Percentiles rank a stretch among this genome's conserved stretches.
phyloP scores from a whole-genome alignment of 306 rosid species.

The Rosa persica region DNA sequence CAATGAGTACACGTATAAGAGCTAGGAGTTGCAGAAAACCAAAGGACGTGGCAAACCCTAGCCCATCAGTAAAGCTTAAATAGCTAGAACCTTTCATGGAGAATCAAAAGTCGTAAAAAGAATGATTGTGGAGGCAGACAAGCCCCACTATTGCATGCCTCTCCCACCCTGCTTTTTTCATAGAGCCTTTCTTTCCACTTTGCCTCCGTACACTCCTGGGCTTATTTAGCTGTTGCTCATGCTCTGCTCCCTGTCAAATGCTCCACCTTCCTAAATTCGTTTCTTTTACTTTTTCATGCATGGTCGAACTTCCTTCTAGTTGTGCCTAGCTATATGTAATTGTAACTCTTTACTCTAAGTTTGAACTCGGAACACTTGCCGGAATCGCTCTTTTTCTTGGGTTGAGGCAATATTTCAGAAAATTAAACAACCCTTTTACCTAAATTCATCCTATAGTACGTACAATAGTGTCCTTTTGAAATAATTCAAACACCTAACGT shows the following conservation, averaged over 20 bases:
- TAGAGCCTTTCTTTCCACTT: slow-evolving; percentile 19
- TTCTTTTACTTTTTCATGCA: neutral
- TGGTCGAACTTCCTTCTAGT: neutral
- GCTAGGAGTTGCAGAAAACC: neutral
- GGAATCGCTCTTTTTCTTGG: no score
- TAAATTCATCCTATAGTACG: no score
- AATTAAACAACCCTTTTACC: no score
- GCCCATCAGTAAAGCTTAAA: slow-evolving; percentile 22
- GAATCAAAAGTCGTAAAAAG: slow-evolving; percentile 36
- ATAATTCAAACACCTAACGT: no score
- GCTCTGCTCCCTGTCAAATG: slow-evolving; percentile 6
- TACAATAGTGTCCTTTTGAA: no score
- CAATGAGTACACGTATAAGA: neutral
- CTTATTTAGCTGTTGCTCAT: neutral
- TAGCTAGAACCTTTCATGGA: slow-evolving; percentile 10
- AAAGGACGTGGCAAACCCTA: slow-evolving; percentile 45
- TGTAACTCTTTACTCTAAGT: neutral
- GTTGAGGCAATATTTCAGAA: no score
- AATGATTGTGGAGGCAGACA: slow-evolving; percentile 47
- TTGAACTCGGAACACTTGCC: neutral
- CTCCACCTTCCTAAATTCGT: neutral
- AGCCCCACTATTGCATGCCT: slow-evolving; percentile 22
- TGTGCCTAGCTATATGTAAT: neutral
- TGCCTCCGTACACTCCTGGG: slow-evolving; percentile 6
- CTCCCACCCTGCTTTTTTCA: neutral